phyloP scores from a whole-genome alignment of 192 early-diverging fungal genomes.

The Umbelopsis ramanniana region DNA sequence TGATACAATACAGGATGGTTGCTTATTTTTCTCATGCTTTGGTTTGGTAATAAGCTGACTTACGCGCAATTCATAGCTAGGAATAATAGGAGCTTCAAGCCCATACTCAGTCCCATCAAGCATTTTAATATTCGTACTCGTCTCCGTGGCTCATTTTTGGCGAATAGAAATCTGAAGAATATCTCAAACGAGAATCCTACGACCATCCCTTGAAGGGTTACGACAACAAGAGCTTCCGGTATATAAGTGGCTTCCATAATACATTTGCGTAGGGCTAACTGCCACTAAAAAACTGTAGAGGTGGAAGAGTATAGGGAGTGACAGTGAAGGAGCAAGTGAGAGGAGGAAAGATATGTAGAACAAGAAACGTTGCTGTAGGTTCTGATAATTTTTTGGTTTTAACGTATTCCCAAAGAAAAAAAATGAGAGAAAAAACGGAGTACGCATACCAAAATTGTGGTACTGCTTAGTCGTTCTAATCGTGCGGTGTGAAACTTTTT shows the following conservation, averaged over 20 bases:
- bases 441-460: too few relatives aligned
- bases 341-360: too few relatives aligned
- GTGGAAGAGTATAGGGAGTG: neutral
- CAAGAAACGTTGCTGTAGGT: too few relatives aligned
- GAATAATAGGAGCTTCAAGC: slow-evolving; percentile 27
- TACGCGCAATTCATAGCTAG: slow-evolving; percentile 31
- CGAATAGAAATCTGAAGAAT: neutral
- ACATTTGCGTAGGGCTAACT: neutral
- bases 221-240: slow-evolving; percentile 10
- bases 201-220: slow-evolving; percentile 2
- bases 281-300: neutral
- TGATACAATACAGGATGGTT: neutral
- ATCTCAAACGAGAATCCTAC: slow-evolving; percentile 16
- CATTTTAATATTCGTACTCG: slow-evolving; percentile 25
- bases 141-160: slow-evolving; percentile 2
- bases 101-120: slow-evolving; percentile 27
- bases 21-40: neutral
- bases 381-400: too few relatives aligned
- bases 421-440: too few relatives aligned
- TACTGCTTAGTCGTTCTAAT: too few relatives aligned
- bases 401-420: too few relatives aligned
- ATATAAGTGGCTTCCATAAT: slow-evolving; percentile 15
- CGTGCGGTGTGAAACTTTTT: too few relatives aligned
- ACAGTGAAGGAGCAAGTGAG: neutral
- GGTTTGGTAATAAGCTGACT: neutral